These are phyloP conservation scores for Chlorella sp. DNA, from an alignment of 139 green algal species.

Conservation along the genomic window DNA sequence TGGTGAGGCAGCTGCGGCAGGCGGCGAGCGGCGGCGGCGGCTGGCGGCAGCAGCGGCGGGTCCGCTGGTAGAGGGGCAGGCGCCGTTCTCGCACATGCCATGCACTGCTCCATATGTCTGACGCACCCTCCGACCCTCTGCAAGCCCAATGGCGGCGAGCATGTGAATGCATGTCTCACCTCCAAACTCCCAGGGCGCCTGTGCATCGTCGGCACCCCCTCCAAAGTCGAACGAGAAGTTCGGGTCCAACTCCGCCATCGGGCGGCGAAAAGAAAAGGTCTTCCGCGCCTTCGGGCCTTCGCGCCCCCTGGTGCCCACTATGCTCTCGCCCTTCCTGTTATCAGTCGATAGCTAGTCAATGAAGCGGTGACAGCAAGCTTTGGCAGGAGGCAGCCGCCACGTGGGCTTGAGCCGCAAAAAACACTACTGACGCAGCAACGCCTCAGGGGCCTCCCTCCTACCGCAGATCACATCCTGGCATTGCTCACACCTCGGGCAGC, in stretches of 20 bases:
- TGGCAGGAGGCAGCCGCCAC: too few species aligned
- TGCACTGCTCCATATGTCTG: background rate
- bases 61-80: background rate
- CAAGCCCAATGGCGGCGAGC: background rate
- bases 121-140: background rate
- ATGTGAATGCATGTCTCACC: constrained; percentile 48
- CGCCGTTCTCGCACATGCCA: background rate
- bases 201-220: constrained; percentile 34
- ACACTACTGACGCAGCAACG: too few species aligned
- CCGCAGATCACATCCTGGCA: too few species aligned
- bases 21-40: background rate
- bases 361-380: too few species aligned
- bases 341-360: too few species aligned
- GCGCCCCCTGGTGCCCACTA: too few species aligned
- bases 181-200: constrained; percentile 84
- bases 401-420: too few species aligned
- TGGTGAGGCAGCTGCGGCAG: background rate
- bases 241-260: constrained; percentile 64
- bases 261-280: too few species aligned
- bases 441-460: too few species aligned
- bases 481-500: too few species aligned
- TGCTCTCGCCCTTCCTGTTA: too few species aligned
- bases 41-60: background rate
- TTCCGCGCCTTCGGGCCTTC: too few species aligned
- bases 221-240: constrained; percentile 74